Percentiles rank a stretch among this genome's conserved stretches.
phyloP scores from a whole-genome alignment of 371 early-diverging fungal species.

The Phascolomyces articulosus region DNA sequence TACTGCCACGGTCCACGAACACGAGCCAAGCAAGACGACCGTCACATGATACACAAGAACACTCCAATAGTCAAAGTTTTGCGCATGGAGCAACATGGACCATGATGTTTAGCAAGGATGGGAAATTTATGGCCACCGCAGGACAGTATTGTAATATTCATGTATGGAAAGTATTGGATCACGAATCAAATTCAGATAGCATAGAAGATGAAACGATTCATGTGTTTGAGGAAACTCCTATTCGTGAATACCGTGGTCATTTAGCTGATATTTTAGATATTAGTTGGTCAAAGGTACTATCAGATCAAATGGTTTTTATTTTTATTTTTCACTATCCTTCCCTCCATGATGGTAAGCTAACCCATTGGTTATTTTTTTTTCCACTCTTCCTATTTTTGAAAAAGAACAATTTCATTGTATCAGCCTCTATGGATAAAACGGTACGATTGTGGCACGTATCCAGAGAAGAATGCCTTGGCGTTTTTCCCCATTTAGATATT shows the following conservation, averaged over 20 bases:
- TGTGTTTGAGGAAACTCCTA: constrained; percentile 69
- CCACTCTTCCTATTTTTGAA: too few species aligned
- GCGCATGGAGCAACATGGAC: constrained; percentile 46
- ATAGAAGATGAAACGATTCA: constrained; percentile 37
- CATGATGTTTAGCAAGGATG: constrained; percentile 75
- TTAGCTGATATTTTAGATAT: constrained; percentile 73
- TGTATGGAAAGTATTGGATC: constrained; percentile 66
- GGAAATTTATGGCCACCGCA: constrained; percentile 78
- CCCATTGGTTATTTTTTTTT: too few species aligned
- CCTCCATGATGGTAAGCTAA: too few species aligned
- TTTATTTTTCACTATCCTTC: too few species aligned
- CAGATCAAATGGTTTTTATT: background rate
- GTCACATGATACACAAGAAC: constrained; percentile 12
- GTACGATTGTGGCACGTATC: constrained; percentile 85
- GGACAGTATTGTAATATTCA: constrained; percentile 74
- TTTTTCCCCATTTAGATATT: constrained; percentile 77
- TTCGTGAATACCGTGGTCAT: constrained; percentile 74
- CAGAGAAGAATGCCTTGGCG: constrained; percentile 74
- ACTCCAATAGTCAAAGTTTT: background rate
- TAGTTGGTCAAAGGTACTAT: constrained; percentile 74
- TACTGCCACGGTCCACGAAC: background rate
- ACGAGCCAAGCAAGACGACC: constrained; percentile 8
- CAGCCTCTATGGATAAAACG: constrained; percentile 83
- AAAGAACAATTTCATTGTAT: constrained; percentile 74
- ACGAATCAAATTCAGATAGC: background rate